A percentile compares a stretch with the other conserved stretches of the same genome.
Conservation (phyloP, 1,139 yeast genomes). For the Debaryomyces sp. region DNA sequence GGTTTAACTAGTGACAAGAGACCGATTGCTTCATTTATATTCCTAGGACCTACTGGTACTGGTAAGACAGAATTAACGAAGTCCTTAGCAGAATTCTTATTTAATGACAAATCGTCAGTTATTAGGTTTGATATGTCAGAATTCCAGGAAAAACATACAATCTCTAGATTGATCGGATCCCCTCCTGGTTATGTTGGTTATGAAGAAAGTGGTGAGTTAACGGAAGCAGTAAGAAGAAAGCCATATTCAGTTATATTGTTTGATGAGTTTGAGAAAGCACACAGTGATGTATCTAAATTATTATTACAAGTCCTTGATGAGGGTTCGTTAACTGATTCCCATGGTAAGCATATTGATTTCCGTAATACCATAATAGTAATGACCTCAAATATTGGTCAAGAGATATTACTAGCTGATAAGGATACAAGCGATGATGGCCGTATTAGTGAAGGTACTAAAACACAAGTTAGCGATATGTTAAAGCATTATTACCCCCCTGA, state of each 20-base stretch:
- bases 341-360: slow-evolving; percentile 92
- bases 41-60: slow-evolving; percentile 97
- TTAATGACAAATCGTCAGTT: slow-evolving; percentile 84
- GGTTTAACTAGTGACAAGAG: slow-evolving; percentile 92
- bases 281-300: slow-evolving; percentile 87
- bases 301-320: slow-evolving; percentile 92
- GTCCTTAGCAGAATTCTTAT: slow-evolving; percentile 85
- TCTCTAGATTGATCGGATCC: slow-evolving; percentile 90
- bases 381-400: slow-evolving; percentile 97
- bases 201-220: slow-evolving; percentile 93
- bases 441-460: slow-evolving; percentile 51
- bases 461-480: slow-evolving; percentile 65
- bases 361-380: slow-evolving; percentile 93
- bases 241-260: slow-evolving; percentile 92
- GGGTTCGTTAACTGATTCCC: slow-evolving; percentile 91
- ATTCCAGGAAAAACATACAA: slow-evolving; percentile 91
- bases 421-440: slow-evolving; percentile 47
- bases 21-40: slow-evolving; percentile 95
- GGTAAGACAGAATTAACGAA: slow-evolving; percentile 97
- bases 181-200: slow-evolving; percentile 98
- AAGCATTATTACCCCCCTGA: slow-evolving; percentile 88
- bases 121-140: slow-evolving; percentile 97
- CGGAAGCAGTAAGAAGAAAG: slow-evolving; percentile 93
- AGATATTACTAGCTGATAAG: slow-evolving; percentile 68
- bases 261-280: slow-evolving; percentile 97